Evolutionary conservation across 2,329 filamentous ascomycete species (phyloP), one percentile per base, ranked within the genome.

Genomic region (Ceratocystis albifundus): DNA sequence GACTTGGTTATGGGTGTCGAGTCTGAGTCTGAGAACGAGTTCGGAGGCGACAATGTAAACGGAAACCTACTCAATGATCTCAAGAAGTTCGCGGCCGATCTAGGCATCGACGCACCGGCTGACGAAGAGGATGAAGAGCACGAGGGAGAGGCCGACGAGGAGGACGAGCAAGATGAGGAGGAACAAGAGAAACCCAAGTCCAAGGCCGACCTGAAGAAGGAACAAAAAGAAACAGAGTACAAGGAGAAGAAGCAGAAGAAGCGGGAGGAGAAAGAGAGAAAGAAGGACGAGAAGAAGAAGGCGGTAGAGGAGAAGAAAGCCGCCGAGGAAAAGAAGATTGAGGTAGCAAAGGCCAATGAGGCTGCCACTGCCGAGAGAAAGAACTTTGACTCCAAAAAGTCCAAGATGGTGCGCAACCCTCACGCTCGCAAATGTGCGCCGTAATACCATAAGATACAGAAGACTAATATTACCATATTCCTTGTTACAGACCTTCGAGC

Each of bases 1-100:
- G 81, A 83, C 45, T 78, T 88, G 44, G 80, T 88, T 65, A 81
- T 79, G 53, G 82, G 81, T 67, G 75, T 77, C 12, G 75, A 77
- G 44, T 79, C 77, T 3, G 76, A 77, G 20, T 70, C 70, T 2
- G 75, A 77, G 66, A 75, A 76, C 63, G 75, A 72, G 22, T 71
- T 72, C 53, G 71, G 73, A 55, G 72, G 71, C 70, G 41, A 69
- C 28, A 72, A 45, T 69, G 72, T 62, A 17, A 53, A 41, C 28
- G 55, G 55, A 12, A 55, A 62, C n/a, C 22, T 68, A 15, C 41
- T 62, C 12, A 45, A 64, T 17, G 67, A 68, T 1, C 57, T 68
- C 12, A 50, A 41, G 25, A 62, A 68, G 55, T 68, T 68, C 57
- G 67, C 65, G 5, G 65, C 62, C 6, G 65, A 55, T 36, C 65